Evolutionary conservation across 176 grass and related monocot genomes (phyloP).

Genomic region (Carex kokanica): DNA sequence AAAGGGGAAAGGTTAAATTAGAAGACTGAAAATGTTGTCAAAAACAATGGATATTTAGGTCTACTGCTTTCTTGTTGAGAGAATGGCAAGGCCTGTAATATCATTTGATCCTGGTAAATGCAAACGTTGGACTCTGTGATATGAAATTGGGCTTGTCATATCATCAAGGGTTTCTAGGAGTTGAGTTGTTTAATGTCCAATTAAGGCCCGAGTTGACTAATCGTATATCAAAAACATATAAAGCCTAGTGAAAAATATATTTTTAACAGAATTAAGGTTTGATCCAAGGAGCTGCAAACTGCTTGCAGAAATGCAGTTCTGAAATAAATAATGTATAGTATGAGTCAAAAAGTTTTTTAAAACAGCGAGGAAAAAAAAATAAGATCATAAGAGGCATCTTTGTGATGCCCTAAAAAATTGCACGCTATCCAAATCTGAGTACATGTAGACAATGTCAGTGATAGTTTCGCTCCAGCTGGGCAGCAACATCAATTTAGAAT

Average conservation of each 20-base stretch:
- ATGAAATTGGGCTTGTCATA: not conserved
- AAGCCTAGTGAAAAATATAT: not conserved
- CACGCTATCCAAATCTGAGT: not conserved
- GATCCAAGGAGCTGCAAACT: not conserved
- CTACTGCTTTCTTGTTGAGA: not conserved
- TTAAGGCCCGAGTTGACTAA: not conserved
- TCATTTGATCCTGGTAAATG: constrained; percentile 13
- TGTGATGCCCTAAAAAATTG: not conserved
- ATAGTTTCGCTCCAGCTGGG: not conserved
- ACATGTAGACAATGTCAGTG: not conserved
- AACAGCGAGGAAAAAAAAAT: not conserved
- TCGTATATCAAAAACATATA: not conserved
- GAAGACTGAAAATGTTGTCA: not conserved
- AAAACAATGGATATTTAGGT: not conserved
- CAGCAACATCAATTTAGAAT: not conserved
- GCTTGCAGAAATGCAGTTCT: not conserved
- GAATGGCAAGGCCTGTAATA: not conserved
- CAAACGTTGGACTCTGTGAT: not conserved
- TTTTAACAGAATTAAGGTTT: not conserved
- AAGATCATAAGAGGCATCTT: not conserved
- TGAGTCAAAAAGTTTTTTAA: not conserved
- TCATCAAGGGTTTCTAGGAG: not conserved
- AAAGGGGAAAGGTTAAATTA: not conserved
- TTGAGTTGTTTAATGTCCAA: not conserved
- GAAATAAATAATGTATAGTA: not conserved